These are phyloP conservation scores for Cyclotella sp. DNA, from an alignment of 108 stramenopile species.

Conservation along the genomic window DNA sequence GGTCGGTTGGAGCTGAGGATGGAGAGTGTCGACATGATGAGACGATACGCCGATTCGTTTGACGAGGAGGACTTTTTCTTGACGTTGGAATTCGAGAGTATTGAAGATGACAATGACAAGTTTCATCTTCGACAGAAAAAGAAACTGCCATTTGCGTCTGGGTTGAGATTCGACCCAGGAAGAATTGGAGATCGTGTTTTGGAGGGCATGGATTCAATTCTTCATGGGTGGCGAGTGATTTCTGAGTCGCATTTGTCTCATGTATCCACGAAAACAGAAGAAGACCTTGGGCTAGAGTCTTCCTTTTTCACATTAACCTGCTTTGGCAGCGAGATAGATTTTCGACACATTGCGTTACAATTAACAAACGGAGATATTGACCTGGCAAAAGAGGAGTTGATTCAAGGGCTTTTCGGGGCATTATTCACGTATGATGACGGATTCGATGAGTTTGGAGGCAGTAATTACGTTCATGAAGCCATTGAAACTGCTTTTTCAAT, in stretches of 20 bases:
- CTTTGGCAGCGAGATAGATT: constrained; percentile 32
- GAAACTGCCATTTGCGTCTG: background rate
- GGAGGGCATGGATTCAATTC: constrained; percentile 34
- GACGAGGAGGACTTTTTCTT: constrained; percentile 81
- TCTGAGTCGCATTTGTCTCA: constrained; percentile 42
- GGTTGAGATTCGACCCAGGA: constrained; percentile 7
- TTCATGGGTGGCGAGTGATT: constrained; percentile 48
- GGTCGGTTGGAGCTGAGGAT: constrained; percentile 65
- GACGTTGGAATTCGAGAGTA: constrained; percentile 67
- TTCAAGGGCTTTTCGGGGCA: constrained; percentile 26
- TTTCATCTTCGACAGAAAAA: background rate
- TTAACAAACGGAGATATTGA: constrained; percentile 47
- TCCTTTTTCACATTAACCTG: constrained; percentile 16
- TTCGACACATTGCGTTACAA: constrained; percentile 44
- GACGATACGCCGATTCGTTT: constrained; percentile 73
- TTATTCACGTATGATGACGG: background rate
- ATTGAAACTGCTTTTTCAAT: constrained; percentile 1
- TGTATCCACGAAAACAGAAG: constrained; percentile 8
- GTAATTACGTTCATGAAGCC: background rate
- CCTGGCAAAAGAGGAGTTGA: constrained; percentile 41
- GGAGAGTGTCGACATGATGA: constrained; percentile 81
- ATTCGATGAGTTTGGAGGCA: background rate
- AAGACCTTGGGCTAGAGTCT: constrained; percentile 29
- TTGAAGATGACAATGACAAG: constrained; percentile 5
- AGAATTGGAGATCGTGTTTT: constrained; percentile 19